These are phyloP conservation scores for Turnera subulata DNA, from an alignment of 345 rosid species.

Conservation along the genomic window DNA sequence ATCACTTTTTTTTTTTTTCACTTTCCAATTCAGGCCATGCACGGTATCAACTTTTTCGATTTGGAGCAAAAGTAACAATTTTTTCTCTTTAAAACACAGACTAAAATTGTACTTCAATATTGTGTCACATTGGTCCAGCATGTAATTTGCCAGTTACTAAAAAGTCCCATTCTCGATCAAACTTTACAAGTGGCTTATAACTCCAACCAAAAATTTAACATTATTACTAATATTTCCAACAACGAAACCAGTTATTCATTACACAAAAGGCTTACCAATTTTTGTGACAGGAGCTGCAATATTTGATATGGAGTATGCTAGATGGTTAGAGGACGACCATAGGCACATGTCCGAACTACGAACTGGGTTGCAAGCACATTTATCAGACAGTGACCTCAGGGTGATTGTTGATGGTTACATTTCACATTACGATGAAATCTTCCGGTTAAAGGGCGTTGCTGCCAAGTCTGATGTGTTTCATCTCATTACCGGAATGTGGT, in stretches of 20 bases:
- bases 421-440: constrained; percentile 84
- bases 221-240: no score
- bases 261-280: no score
- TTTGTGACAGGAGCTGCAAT: constrained; percentile 66
- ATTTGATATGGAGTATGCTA: constrained; percentile 88
- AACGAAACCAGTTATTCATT: no score
- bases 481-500: constrained; percentile 85
- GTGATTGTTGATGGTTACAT: constrained; percentile 69
- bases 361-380: constrained; percentile 66
- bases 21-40: no score
- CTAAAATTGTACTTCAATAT: no score
- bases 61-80: no score
- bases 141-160: background rate
- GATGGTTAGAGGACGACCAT: constrained; percentile 91
- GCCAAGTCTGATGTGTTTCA: constrained; percentile 86
- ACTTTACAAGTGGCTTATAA: no score
- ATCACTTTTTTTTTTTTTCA: no score
- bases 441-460: constrained; percentile 57
- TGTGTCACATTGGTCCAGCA: constrained; percentile 1
- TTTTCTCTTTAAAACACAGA: no score
- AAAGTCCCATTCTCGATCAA: background rate
- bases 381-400: constrained; percentile 66
- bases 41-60: no score
- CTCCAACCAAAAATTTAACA: no score
- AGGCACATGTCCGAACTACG: constrained; percentile 83